Evolutionary conservation across 495 filamentous ascomycete genomes (phyloP), one percentile per base, ranked within the genome.

Genomic region (Staphylotrichum longicolle): DNA sequence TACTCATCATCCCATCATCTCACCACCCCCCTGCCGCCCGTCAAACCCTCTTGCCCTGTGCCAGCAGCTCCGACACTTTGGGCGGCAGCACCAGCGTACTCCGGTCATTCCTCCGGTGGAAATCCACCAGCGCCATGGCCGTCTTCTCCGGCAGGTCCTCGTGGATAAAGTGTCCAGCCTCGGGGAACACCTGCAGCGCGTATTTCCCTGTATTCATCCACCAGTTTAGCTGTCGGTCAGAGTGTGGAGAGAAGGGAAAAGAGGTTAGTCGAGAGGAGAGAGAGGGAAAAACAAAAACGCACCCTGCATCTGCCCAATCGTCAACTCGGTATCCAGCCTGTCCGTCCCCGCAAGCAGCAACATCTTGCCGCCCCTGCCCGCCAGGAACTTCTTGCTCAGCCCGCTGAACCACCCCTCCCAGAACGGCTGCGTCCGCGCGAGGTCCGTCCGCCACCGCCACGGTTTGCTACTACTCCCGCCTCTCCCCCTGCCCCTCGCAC

Each of bases 251-350:
- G 6, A 37, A 20, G 3, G 4, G 11, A 35, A 54, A 39, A 61
- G 40, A 46, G 20, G 20, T 27, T 0, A 27, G 20, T 27, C 11
- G 3, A 51, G 20, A 34, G 35, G 15, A 40, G 42, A 30, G 35
- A 32, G 35, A 37, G 45, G 32, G 48, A 30, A 55, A 49, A 54
- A 39, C 10, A 62, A 62, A 53, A 15, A 70, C 75, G 34, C 75
- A 88, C 91, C 91, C 82, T 96, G 92, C 92, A 96, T 96, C 75
- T 98, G 94, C 14, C 91, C 94, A 70, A 98, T 98, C 76, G 93
- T 96, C 64, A 98, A 73, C 66, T 98, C 94, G 68, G 89, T 95
- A 71, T 98, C 94, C 52, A 99, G 74, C 57, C 95, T 81, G 75
- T 99, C 94, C 12, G 94, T 98, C 6, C 94, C 94, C 6, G 94